Percentiles rank a stretch among this genome's conserved stretches.
These are phyloP conservation scores for Trichophaea hybrida DNA, from an alignment of 2,329 filamentous ascomycete genomes.

Conservation along the genomic window DNA sequence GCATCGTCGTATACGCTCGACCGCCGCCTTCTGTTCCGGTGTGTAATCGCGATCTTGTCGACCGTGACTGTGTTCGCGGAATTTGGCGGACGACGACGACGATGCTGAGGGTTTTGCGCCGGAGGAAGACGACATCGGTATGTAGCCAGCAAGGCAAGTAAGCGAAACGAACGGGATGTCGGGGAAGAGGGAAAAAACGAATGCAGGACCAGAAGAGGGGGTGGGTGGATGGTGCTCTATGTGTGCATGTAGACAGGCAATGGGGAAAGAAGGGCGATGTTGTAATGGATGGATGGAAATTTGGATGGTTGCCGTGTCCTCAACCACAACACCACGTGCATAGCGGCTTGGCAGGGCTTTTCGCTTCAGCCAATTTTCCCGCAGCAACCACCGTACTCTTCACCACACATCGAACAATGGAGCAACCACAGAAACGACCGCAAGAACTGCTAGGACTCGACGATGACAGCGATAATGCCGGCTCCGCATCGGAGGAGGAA, in stretches of 20 bases:
- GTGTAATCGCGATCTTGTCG: constrained; percentile 68
- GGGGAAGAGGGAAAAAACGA: neutral
- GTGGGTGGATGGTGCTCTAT: neutral
- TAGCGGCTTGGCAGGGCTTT: too few relatives aligned
- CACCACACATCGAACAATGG: neutral
- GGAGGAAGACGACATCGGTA: constrained; percentile 11
- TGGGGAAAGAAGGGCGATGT: too few relatives aligned
- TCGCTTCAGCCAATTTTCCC: neutral
- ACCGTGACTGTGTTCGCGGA: constrained; percentile 58
- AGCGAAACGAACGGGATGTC: neutral
- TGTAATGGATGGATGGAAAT: too few relatives aligned
- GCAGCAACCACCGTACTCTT: neutral
- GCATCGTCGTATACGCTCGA: constrained; percentile 76
- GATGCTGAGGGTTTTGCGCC: constrained; percentile 12
- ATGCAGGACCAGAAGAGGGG: neutral
- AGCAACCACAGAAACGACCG: constrained; percentile 4
- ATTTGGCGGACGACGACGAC: constrained; percentile 8
- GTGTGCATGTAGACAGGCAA: too few relatives aligned
- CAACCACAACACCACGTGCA: too few relatives aligned
- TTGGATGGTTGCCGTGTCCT: too few relatives aligned
- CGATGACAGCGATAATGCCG: constrained; percentile 17
- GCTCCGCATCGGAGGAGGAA: constrained; percentile 14
- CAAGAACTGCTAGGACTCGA: constrained; percentile 13
- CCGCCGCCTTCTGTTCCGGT: constrained; percentile 77
- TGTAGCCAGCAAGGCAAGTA: neutral